Evolutionary conservation across 495 filamentous ascomycete species (phyloP).

Genomic region (Ascodesmis nigricans): DNA sequence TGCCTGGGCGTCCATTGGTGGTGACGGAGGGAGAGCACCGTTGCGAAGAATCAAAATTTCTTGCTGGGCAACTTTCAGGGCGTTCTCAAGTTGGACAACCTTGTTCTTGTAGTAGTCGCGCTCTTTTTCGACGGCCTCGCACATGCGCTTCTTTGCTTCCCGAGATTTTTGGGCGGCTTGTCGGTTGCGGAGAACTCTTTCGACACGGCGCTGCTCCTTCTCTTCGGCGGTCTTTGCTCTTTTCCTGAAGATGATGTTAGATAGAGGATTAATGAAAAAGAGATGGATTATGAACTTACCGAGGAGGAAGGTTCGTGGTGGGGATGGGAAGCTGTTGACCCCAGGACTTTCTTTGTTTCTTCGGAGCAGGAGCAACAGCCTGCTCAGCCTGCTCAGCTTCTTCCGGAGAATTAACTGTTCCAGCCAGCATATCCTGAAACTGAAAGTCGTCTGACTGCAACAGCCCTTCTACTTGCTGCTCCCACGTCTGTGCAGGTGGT

Average conservation of each 20-base stretch:
- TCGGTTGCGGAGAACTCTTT: constrained; percentile 89
- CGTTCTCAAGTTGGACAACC: too few relatives aligned
- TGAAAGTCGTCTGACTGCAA: too few relatives aligned
- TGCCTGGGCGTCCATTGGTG: too few relatives aligned
- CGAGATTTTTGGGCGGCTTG: constrained; percentile 87
- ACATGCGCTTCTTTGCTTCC: constrained; percentile 84
- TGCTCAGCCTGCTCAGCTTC: constrained; percentile 6
- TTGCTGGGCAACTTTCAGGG: too few relatives aligned
- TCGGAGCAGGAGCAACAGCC: too few relatives aligned
- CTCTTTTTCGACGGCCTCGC: constrained; percentile 65
- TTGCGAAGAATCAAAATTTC: too few relatives aligned
- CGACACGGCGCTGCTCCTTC: constrained; percentile 93
- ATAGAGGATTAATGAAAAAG: constrained; percentile 4
- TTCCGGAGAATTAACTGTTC: too few relatives aligned
- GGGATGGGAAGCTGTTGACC: constrained; percentile 90
- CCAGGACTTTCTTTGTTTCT: constrained; percentile 99
- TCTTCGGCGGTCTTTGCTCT: constrained; percentile 97
- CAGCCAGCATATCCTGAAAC: too few relatives aligned
- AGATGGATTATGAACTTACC: constrained; percentile 34
- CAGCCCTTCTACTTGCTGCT: too few relatives aligned
- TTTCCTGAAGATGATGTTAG: constrained; percentile 36
- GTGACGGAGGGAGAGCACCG: too few relatives aligned
- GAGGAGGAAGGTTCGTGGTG: constrained; percentile 87
- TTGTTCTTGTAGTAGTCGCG: constrained; percentile 43
- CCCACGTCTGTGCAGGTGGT: too few relatives aligned